Conservation (phyloP, 73 alveolate species). For the Paraurostyla sp. region DNA sequence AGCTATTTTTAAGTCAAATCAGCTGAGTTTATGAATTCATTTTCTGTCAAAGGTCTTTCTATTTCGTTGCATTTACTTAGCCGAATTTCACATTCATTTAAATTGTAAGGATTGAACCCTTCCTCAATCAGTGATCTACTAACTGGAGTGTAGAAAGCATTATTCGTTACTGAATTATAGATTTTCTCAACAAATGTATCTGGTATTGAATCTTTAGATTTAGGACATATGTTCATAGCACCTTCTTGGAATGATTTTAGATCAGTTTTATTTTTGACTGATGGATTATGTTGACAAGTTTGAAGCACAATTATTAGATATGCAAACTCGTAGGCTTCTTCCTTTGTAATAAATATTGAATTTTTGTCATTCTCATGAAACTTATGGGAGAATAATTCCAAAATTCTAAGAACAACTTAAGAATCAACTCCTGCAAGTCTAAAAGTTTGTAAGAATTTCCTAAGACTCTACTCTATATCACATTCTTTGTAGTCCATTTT, state of each 20-base stretch:
- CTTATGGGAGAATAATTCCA: slow-evolving; percentile 57
- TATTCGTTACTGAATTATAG: slow-evolving; percentile 37
- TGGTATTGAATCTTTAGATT: background rate
- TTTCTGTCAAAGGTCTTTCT: slow-evolving; percentile 10
- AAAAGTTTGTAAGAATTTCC: slow-evolving; percentile 55
- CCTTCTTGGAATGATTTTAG: slow-evolving; percentile 18
- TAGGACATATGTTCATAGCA: slow-evolving; percentile 27
- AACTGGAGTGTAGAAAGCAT: slow-evolving; percentile 63
- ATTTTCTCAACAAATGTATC: slow-evolving; percentile 14
- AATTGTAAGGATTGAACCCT: background rate
- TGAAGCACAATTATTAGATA: slow-evolving; percentile 67
- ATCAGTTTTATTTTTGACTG: slow-evolving; percentile 53
- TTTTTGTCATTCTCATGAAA: slow-evolving; percentile 45
- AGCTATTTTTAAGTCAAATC: slow-evolving; percentile 45
- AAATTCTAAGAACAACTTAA: slow-evolving; percentile 59
- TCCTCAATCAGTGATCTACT: slow-evolving; percentile 33
- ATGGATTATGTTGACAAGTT: slow-evolving; percentile 74
- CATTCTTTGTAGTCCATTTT: slow-evolving; percentile 10
- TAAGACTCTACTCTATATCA: slow-evolving; percentile 49
- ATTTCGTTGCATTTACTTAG: background rate
- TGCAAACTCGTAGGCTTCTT: slow-evolving; percentile 73
- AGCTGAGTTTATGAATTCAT: slow-evolving; percentile 57
- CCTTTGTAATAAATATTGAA: background rate
- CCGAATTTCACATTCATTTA: slow-evolving; percentile 43
- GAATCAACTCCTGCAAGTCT: slow-evolving; percentile 77